Evolutionary conservation across 176 grass and related monocot species (phyloP).

Genomic region (Cenchrus purpureus): DNA sequence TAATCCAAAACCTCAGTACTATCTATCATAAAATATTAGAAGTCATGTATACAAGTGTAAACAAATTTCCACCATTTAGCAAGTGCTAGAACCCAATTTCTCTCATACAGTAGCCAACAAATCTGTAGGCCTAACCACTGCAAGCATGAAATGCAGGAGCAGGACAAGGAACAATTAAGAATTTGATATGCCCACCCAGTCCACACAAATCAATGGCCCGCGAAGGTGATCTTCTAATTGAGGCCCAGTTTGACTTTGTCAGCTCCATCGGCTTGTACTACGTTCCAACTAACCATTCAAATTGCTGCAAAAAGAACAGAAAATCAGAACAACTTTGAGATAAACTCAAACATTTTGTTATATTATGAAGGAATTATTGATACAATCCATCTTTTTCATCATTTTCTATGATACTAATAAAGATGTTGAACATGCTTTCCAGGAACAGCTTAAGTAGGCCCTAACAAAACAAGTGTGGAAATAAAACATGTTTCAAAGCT

Average conservation of each 20-base stretch:
- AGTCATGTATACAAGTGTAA: neutral
- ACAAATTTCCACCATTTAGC: neutral
- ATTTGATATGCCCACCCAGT: slow-evolving; percentile 67
- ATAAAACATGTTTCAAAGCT: slow-evolving; percentile 20
- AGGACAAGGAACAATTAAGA: slow-evolving; percentile 20
- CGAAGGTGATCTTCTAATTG: slow-evolving; percentile 93
- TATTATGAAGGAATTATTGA: slow-evolving; percentile 7
- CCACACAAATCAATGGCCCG: slow-evolving; percentile 99
- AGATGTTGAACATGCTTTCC: neutral
- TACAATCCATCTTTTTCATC: neutral
- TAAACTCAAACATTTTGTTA: slow-evolving; percentile 19
- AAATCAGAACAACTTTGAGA: slow-evolving; percentile 29
- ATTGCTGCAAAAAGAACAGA: slow-evolving; percentile 68
- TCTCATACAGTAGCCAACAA: slow-evolving; percentile 7
- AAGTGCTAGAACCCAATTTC: neutral
- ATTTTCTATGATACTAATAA: slow-evolving; percentile 12
- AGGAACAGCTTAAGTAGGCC: slow-evolving; percentile 18
- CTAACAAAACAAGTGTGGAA: neutral
- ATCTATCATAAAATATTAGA: slow-evolving; percentile 9
- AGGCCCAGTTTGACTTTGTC: slow-evolving; percentile 86
- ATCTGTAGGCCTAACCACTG: slow-evolving; percentile 17
- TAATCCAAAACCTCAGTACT: slow-evolving; percentile 22
- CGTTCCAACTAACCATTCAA: slow-evolving; percentile 92
- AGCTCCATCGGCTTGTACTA: slow-evolving; percentile 97
- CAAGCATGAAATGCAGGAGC: slow-evolving; percentile 26